Evolutionary conservation across 1,284 basidiomycete genomes (phyloP).

Genomic region (Fomitopsis schrenkii): DNA sequence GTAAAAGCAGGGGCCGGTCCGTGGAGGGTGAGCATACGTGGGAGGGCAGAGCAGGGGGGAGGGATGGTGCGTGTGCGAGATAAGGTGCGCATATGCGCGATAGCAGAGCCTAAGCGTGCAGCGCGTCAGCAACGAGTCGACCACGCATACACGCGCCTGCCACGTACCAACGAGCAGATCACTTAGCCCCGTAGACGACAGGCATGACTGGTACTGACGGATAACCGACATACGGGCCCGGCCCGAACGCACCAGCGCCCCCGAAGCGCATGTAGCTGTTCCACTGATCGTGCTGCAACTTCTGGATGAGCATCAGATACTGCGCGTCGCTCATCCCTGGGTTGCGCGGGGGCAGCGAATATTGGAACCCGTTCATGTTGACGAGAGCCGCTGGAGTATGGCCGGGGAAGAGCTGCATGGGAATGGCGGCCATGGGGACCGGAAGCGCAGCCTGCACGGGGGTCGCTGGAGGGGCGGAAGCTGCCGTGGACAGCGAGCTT

Average conservation of each 20-base stretch:
- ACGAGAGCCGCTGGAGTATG: neutral
- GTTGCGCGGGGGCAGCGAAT: neutral
- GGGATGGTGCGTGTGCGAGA: neutral
- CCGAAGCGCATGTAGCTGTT: neutral
- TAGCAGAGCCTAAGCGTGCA: neutral
- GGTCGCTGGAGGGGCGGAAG: constrained; percentile 2
- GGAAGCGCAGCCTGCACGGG: neutral
- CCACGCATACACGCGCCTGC: neutral
- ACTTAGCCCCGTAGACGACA: neutral
- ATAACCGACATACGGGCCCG: neutral
- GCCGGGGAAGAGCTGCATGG: neutral
- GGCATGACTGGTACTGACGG: neutral
- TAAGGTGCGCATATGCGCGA: neutral
- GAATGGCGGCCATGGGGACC: neutral
- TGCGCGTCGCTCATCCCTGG: neutral
- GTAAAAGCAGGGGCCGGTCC: neutral
- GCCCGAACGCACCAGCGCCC: neutral
- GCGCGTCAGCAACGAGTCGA: neutral
- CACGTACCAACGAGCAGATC: neutral
- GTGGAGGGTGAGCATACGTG: neutral
- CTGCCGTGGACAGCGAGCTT: neutral
- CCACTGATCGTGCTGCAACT: constrained; percentile 2
- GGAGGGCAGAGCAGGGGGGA: neutral
- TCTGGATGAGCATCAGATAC: neutral
- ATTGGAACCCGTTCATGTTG: neutral